phyloP scores from a whole-genome alignment of 345 rosid species.

The Brassica cretica region DNA sequence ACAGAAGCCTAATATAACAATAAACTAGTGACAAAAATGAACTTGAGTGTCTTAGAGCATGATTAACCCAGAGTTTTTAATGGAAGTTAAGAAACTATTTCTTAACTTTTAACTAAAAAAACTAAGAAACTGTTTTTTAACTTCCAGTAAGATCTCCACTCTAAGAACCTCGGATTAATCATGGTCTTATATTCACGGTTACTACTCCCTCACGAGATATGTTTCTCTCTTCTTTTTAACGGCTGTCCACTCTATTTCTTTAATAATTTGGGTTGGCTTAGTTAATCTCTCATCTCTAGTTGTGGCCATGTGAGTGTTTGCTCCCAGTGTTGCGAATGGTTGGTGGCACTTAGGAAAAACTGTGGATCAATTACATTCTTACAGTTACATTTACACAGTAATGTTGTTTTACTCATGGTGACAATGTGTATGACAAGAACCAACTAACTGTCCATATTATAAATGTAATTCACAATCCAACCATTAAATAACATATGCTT shows the following conservation, averaged over 20 bases:
- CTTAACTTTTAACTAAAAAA: no score
- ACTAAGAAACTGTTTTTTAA: no score
- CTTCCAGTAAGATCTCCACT: no score
- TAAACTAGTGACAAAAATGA: neutral
- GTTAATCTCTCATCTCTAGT: neutral
- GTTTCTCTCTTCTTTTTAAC: neutral
- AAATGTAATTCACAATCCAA: conserved; percentile 23
- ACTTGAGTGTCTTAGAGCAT: neutral
- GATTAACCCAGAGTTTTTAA: no score
- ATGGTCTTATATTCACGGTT: neutral
- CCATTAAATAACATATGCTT: neutral
- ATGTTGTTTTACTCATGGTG: neutral
- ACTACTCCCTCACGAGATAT: no score
- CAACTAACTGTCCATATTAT: conserved; percentile 17
- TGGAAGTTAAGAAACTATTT: no score
- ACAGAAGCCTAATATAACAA: neutral
- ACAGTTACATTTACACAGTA: neutral
- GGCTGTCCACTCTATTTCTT: neutral
- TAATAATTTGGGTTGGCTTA: neutral
- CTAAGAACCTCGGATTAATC: no score
- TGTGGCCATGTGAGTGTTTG: neutral
- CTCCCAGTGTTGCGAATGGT: neutral
- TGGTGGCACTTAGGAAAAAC: neutral
- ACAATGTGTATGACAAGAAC: conserved; percentile 26
- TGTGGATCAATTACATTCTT: neutral